Percentiles rank a stretch among this genome's conserved stretches.
These are phyloP conservation scores for Arthrobotrys sinensis DNA, from an alignment of 2,329 filamentous ascomycete species.

Conservation along the genomic window DNA sequence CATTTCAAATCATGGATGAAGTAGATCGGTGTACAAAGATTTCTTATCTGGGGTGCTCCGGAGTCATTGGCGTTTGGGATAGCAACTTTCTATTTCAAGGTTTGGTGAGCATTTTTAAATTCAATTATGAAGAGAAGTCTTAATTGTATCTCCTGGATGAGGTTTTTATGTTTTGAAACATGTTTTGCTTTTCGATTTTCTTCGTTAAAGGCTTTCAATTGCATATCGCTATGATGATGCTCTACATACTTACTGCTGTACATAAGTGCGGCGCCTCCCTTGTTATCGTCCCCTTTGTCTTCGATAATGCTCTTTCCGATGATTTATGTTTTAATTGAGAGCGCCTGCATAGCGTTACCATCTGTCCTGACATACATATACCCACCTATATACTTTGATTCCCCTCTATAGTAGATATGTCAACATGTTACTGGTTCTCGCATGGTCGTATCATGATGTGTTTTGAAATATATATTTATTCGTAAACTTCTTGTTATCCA, in stretches of 20 bases:
- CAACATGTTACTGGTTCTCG: too few relatives aligned
- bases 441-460: too few relatives aligned
- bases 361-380: not conserved
- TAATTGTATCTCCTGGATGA: not conserved
- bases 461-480: too few relatives aligned
- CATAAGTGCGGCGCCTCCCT: not conserved
- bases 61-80: slow-evolving; percentile 32
- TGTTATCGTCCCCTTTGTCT: not conserved
- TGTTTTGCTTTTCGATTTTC: not conserved
- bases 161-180: not conserved
- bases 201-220: not conserved
- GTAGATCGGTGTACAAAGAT: not conserved
- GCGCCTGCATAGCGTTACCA: not conserved
- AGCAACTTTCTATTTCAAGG: not conserved
- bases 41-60: not conserved
- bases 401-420: too few relatives aligned
- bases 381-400: too few relatives aligned
- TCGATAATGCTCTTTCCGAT: not conserved
- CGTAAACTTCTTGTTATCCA: too few relatives aligned
- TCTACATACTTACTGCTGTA: not conserved
- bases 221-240: not conserved
- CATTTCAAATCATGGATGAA: not conserved
- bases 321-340: not conserved
- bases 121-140: not conserved
- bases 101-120: not conserved